Evolutionary conservation across 441 rosid species (phyloP).

Genomic region (Corymbia citriodora): DNA sequence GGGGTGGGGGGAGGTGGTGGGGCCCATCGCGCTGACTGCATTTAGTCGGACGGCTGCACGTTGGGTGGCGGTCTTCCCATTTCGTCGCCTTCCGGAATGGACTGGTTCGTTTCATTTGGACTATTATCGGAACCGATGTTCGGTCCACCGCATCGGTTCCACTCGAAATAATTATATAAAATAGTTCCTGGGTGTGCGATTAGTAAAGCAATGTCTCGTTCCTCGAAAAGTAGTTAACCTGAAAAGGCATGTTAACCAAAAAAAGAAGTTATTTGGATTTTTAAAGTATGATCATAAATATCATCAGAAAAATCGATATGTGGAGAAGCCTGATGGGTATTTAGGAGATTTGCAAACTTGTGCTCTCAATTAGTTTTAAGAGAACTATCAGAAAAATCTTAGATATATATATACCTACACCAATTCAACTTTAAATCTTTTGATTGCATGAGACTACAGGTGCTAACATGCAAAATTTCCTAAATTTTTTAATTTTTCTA

Average conservation of each 20-base stretch:
- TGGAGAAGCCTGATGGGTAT: too few species aligned
- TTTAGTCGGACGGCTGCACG: constrained; percentile 64
- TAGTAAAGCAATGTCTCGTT: background rate
- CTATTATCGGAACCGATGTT: constrained; percentile 48
- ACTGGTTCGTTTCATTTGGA: constrained; percentile 27
- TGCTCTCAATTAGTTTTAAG: background rate
- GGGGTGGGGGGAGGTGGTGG: too few species aligned
- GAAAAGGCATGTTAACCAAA: background rate
- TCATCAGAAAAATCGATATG: too few species aligned
- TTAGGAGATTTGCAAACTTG: background rate
- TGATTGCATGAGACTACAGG: too few species aligned
- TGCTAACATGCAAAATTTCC: too few species aligned
- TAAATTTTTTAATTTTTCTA: too few species aligned
- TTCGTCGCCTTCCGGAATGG: background rate
- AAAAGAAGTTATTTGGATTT: too few species aligned
- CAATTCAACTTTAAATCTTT: background rate
- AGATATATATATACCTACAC: rapidly evolving
- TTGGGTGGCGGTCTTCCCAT: constrained; percentile 8
- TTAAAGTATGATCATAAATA: too few species aligned
- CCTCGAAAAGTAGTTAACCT: background rate
- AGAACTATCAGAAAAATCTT: background rate
- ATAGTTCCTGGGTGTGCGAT: too few species aligned
- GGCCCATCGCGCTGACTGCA: constrained; percentile 14
- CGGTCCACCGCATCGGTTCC: background rate
- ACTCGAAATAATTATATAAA: too few species aligned